These are phyloP conservation scores for Lactifluus hygrophoroides DNA, from an alignment of 768 basidiomycete genomes.

Conservation along the genomic window DNA sequence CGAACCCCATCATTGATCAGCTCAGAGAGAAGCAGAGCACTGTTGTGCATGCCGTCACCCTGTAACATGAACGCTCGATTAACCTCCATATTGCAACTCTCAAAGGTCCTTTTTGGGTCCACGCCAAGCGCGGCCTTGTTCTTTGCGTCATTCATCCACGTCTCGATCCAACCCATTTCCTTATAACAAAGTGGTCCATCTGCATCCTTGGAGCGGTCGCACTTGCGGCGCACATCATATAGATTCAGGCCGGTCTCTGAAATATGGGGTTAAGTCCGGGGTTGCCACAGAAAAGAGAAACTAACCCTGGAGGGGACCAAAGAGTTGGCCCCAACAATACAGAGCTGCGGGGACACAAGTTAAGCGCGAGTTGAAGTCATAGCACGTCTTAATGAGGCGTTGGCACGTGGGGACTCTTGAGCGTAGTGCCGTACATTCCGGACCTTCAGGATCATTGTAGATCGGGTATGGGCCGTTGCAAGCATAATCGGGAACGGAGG, in stretches of 20 bases:
- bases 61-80: slow-evolving; percentile 74
- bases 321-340: slow-evolving; percentile 74
- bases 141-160: slow-evolving; percentile 71
- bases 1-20: slow-evolving; percentile 77
- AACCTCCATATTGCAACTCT: slow-evolving; percentile 69
- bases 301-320: slow-evolving; percentile 62
- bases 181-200: slow-evolving; percentile 53
- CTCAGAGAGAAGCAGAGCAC: slow-evolving; percentile 67
- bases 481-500: slow-evolving; percentile 70
- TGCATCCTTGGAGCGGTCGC: slow-evolving; percentile 64
- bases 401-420: slow-evolving; percentile 45
- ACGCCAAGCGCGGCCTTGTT: slow-evolving; percentile 78
- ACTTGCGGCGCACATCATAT: slow-evolving; percentile 76
- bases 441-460: slow-evolving; percentile 48
- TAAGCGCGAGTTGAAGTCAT: slow-evolving; percentile 35
- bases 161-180: slow-evolving; percentile 83
- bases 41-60: slow-evolving; percentile 84
- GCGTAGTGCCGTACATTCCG: slow-evolving; percentile 38
- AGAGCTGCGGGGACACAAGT: slow-evolving; percentile 51
- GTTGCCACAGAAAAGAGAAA: neutral
- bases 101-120: slow-evolving; percentile 47
- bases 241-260: slow-evolving; percentile 73
- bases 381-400: slow-evolving; percentile 43
- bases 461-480: slow-evolving; percentile 80
- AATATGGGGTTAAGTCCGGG: neutral